Evolutionary conservation across 208 protist genomes (phyloP).

Genomic region (Leishmania gerbilli): DNA sequence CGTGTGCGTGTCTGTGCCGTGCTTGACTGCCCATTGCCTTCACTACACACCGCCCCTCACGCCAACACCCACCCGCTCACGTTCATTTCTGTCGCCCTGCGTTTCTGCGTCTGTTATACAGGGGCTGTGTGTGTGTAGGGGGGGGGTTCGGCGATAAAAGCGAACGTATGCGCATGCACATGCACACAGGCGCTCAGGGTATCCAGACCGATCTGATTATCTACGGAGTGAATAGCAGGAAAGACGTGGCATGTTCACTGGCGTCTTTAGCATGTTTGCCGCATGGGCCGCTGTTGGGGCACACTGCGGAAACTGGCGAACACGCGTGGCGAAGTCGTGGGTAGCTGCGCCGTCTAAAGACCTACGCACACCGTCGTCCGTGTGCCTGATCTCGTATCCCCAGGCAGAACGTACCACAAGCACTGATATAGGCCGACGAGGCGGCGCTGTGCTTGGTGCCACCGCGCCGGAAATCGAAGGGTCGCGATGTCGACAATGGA

Average conservation of each 20-base stretch:
- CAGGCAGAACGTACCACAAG: neutral
- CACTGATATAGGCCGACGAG: neutral
- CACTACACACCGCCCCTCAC: neutral
- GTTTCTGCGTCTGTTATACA: neutral
- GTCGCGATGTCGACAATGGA: neutral
- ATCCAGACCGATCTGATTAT: neutral
- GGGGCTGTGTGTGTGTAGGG: too few species aligned
- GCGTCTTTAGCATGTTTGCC: neutral
- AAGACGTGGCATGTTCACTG: neutral
- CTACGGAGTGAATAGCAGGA: neutral
- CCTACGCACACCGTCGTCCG: neutral
- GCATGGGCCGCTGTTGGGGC: conserved; percentile 2
- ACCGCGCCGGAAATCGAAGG: neutral
- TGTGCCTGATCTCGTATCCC: neutral
- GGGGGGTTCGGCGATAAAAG: neutral
- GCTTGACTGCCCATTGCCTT: neutral
- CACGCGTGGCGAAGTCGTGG: neutral
- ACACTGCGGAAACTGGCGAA: neutral
- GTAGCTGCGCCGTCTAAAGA: neutral
- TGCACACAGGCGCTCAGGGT: neutral
- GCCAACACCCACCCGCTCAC: neutral
- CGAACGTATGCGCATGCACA: neutral
- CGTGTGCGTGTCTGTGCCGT: too few species aligned
- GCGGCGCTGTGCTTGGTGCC: neutral
- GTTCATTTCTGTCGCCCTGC: neutral